These are phyloP conservation scores for Eucalyptus caleyi DNA, from an alignment of 345 rosid species.

Conservation along the genomic window DNA sequence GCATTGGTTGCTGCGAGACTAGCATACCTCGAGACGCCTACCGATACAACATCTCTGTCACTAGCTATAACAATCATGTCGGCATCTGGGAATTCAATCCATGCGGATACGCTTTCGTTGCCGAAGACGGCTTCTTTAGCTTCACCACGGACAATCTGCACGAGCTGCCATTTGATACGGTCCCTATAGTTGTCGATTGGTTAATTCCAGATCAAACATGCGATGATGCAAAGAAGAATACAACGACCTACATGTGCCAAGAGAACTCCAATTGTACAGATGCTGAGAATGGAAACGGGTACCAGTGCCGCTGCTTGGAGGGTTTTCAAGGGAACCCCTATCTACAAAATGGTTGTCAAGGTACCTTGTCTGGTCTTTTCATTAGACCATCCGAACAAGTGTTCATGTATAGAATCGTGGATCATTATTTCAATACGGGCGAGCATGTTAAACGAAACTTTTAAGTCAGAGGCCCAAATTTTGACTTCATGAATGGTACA, in stretches of 20 bases:
- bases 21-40: not conserved
- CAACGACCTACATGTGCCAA: not conserved
- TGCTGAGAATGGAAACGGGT: not conserved
- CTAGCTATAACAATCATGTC: not conserved
- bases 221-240: not conserved
- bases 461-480: not conserved
- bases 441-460: not conserved
- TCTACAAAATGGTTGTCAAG: not conserved
- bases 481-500: not conserved
- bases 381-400: not conserved
- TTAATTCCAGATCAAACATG: not conserved
- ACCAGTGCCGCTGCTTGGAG: not conserved
- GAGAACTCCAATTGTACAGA: not conserved
- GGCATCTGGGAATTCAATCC: not conserved
- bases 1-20: constrained; percentile 6
- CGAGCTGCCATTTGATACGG: rapidly evolving
- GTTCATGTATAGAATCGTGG: not conserved
- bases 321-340: not conserved
- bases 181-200: constrained; percentile 19
- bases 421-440: not conserved
- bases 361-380: not conserved
- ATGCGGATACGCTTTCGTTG: constrained; percentile 8
- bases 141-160: not conserved
- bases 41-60: not conserved
- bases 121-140: not conserved